phyloP scores from a whole-genome alignment of 1,284 basidiomycete genomes.

The Amanita bisporigera region DNA sequence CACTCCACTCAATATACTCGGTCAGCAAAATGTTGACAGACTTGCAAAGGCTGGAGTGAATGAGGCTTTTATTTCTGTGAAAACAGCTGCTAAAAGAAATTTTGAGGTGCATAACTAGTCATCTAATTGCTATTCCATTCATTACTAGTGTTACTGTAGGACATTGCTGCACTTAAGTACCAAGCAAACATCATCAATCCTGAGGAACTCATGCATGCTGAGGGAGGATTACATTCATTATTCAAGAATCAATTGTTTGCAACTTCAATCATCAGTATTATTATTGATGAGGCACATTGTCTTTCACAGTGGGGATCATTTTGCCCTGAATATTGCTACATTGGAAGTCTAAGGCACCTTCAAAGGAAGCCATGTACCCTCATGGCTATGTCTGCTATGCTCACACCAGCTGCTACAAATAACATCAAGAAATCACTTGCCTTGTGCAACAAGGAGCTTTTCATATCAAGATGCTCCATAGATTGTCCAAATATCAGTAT shows the following conservation, averaged over 20 bases:
- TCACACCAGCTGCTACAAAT: constrained; percentile 28
- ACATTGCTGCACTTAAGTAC: not conserved
- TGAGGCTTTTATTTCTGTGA: too few species aligned
- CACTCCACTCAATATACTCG: constrained; percentile 23
- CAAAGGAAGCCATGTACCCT: constrained; percentile 29
- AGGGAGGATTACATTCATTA: constrained; percentile 22
- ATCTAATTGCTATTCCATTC: not conserved
- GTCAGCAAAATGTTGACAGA: too few species aligned
- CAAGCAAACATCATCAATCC: not conserved
- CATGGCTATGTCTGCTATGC: constrained; percentile 44
- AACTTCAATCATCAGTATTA: constrained; percentile 30
- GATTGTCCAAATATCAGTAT: constrained; percentile 43
- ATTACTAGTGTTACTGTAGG: not conserved
- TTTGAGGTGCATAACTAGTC: not conserved
- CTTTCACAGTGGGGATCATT: constrained; percentile 45
- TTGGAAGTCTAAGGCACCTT: constrained; percentile 31
- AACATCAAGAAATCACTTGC: not conserved
- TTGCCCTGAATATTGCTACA: constrained; percentile 37
- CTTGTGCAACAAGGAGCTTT: not conserved
- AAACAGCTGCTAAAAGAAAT: not conserved
- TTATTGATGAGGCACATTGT: constrained; percentile 46
- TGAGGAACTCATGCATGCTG: not conserved
- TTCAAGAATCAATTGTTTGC: constrained; percentile 35
- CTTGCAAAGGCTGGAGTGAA: too few species aligned
- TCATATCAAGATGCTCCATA: not conserved